Evolutionary conservation across 257 asterid species (phyloP), one percentile per base, ranked within the genome.

Genomic region (Salvia hispanica): DNA sequence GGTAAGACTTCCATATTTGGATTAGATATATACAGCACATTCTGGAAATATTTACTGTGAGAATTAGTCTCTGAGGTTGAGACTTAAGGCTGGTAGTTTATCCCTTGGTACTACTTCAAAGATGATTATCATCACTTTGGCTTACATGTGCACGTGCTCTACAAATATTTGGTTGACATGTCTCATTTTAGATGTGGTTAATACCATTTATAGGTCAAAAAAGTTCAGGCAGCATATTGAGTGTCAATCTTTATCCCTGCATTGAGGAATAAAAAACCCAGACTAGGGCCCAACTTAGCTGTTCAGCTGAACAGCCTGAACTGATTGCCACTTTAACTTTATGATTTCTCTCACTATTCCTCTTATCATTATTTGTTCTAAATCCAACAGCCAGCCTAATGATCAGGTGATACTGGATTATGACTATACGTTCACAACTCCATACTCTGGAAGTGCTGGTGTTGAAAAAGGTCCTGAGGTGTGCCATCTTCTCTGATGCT

Each of bases 351-450:
- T 33, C 33, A 25, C 55, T 50, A 36, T 68, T 42, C 67, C 58
- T 71, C 50, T 64, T 67, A 59, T 66, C 69, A 57, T 74, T 25
- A 14, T 69, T 75, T 62, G 15, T 73, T 64, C 64, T 63, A 58
- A 16, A 56, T 67, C 67, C 58, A 76, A 87, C 85, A 94, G 99
- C 84, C 82, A 88, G 74, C 96, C 98, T 34, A 72, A 85, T 34
- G 88, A 94, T 67, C 86, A 87, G 87, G 87, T 94, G 82, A 84
- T 88, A 76, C 87, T 91, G 75, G 99, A 94, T 66, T 94, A 91
- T 76, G 99, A 94, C 72, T 94, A 91, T 79, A 94, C 98, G 43
- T 94, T 94, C 88, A 91, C 98, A 46, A 94, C 98, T 58, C 99
- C 96, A 64, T 94, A 91, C 72, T 63, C 80, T 61, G 98, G 99